phyloP scores from a whole-genome alignment of 768 basidiomycete genomes.

The Imleria badia region DNA sequence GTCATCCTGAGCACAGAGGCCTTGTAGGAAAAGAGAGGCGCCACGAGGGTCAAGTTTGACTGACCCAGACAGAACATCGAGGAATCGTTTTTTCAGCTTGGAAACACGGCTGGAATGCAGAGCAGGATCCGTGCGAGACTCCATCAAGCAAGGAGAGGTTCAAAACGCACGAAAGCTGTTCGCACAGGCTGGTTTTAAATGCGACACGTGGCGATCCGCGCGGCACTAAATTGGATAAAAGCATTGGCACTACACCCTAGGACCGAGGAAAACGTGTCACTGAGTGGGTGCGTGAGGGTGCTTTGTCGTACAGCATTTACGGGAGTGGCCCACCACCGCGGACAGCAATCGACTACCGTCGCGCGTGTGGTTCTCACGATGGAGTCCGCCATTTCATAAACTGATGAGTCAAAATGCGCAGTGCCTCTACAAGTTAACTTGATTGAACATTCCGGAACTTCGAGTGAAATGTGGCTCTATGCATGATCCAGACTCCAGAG shows the following conservation, averaged over 20 bases:
- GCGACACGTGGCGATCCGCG: neutral
- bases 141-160: neutral
- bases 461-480: no score
- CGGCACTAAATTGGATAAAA: neutral
- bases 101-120: slow-evolving; percentile 1
- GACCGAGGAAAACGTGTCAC: neutral
- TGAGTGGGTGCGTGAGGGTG: neutral
- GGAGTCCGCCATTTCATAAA: neutral
- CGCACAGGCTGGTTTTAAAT: neutral
- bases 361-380: neutral
- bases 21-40: slow-evolving; percentile 43
- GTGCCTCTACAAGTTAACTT: no score
- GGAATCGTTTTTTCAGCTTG: slow-evolving; percentile 36
- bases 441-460: no score
- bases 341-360: neutral
- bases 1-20: slow-evolving; percentile 43
- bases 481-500: no score
- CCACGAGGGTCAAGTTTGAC: slow-evolving; percentile 22
- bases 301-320: neutral
- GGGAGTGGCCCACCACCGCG: neutral
- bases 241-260: no score
- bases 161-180: neutral
- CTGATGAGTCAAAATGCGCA: no score
- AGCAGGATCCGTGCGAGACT: slow-evolving; percentile 1
- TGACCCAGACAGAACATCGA: slow-evolving; percentile 32